phyloP scores from a whole-genome alignment of 768 basidiomycete genomes.

The Mycena sanguinolenta region DNA sequence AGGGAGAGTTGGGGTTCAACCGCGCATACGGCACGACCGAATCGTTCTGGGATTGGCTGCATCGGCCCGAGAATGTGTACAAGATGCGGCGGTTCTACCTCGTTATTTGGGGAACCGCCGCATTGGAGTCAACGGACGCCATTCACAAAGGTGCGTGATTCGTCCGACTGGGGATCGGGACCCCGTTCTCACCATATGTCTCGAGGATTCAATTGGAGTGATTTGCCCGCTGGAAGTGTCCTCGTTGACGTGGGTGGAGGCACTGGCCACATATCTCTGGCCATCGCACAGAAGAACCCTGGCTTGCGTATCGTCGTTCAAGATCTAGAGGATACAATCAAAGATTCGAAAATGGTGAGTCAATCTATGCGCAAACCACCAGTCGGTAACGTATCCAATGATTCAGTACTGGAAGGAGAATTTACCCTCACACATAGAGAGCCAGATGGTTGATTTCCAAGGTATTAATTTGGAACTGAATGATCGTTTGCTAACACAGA shows the following conservation, averaged over 20 bases:
- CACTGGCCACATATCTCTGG: constrained; percentile 42
- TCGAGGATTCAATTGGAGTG: constrained; percentile 47
- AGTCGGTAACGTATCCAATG: too few relatives aligned
- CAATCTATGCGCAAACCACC: not conserved
- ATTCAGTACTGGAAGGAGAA: constrained; percentile 1
- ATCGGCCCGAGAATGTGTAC: constrained; percentile 40
- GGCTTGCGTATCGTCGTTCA: constrained; percentile 45
- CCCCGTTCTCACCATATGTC: not conserved
- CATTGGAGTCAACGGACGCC: constrained; percentile 13
- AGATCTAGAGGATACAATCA: constrained; percentile 33
- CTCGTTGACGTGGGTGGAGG: constrained; percentile 52
- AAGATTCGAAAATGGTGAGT: constrained; percentile 15
- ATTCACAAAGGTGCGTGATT: constrained; percentile 19
- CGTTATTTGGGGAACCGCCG: constrained; percentile 38
- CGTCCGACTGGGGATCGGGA: not conserved
- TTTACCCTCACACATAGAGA: not conserved
- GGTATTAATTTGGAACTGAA: not conserved
- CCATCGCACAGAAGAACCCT: constrained; percentile 38
- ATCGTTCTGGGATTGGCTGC: constrained; percentile 37
- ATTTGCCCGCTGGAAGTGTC: constrained; percentile 34
- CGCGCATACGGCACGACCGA: constrained; percentile 35
- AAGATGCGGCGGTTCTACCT: constrained; percentile 39
- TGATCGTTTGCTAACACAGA: not conserved
- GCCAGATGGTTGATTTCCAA: constrained; percentile 8
- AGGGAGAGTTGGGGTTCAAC: constrained; percentile 12